Evolutionary conservation across 2,329 filamentous ascomycete genomes (phyloP), one percentile per base, ranked within the genome.

Genomic region (Torrubiellomyces zombiae): DNA sequence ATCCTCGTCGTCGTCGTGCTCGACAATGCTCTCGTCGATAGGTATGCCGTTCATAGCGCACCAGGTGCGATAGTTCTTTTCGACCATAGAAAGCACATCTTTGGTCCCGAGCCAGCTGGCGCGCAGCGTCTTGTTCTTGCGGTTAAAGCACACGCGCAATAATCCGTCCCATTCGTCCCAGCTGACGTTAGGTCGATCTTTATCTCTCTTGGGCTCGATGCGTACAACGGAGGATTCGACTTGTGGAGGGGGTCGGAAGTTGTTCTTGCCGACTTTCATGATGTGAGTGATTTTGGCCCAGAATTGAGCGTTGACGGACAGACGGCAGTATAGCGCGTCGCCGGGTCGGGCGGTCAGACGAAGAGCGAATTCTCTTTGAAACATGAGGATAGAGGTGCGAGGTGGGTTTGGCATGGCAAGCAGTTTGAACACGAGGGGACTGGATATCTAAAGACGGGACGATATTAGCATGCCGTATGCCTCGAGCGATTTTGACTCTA

Each of bases 91-190:
- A 44, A 93, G 63, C 2, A 93, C 76, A 38, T 80, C 80, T 29
- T 71, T 75, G 9, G 77, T 83, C 10, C 78, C 77, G 25, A 91
- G 58, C 55, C 83, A 92, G 32, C 71, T 76, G 5, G 81, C 76
- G 19, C 83, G 64, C 27, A 95, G 57, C 1, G 82, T 93, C 50
- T 85, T 82, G 53, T 95, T 95, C 57, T 92, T 89, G 38, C 89
- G 63, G 33, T 64, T 65, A 38, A 60, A 56, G 37, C 50, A 53
- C 38, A 93, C 93, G 32, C 74, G 62, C 32, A 95, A 52, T 45
- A 95, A 61, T 7, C 86, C 85, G 44, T 95, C 86, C 75, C 85
- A 94, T 50, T 95, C 89, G 26, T 91, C 82, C 53, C 86, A 95
- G 45, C 73, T 80, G 35, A 95, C 85, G 38, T 82, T 75, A 26